Evolutionary conservation across 1,139 yeast species (phyloP).

Genomic region (Kodamaea alishanica): DNA sequence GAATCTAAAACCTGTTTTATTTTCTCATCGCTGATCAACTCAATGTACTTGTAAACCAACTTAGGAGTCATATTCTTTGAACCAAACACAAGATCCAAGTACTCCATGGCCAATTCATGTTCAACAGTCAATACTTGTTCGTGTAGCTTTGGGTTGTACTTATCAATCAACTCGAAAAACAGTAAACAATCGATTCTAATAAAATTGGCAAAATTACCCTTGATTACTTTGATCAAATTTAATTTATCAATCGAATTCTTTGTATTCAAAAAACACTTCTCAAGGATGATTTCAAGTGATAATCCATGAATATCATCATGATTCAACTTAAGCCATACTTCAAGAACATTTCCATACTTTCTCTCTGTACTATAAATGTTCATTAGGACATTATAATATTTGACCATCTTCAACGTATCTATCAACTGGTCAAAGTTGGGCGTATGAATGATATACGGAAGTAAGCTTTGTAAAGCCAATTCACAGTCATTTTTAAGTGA

Average conservation of each 20-base stretch:
- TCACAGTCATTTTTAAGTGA: conserved; percentile 59
- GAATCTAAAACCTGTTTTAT: conserved; percentile 14
- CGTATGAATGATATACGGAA: conserved; percentile 61
- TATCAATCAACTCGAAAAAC: conserved; percentile 36
- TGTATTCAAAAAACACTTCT: conserved; percentile 35
- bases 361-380: conserved; percentile 53
- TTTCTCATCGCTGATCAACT: conserved; percentile 21
- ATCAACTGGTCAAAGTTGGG: conserved; percentile 33
- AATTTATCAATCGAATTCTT: conserved; percentile 28
- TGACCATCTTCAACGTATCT: conserved; percentile 49
- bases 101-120: conserved; percentile 25
- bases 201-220: conserved; percentile 34
- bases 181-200: conserved; percentile 31
- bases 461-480: conserved; percentile 62
- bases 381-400: conserved; percentile 57
- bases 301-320: conserved; percentile 9
- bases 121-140: conserved; percentile 26
- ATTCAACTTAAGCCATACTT: conserved; percentile 29
- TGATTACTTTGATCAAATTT: conserved; percentile 33
- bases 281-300: conserved; percentile 28
- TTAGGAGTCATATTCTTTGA: conserved; percentile 4
- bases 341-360: conserved; percentile 47
- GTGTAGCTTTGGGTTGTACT: conserved; percentile 39
- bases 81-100: conserved; percentile 24
- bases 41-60: conserved; percentile 29